Evolutionary conservation across 306 rosid species (phyloP).

Genomic region (Glycine latifolia): DNA sequence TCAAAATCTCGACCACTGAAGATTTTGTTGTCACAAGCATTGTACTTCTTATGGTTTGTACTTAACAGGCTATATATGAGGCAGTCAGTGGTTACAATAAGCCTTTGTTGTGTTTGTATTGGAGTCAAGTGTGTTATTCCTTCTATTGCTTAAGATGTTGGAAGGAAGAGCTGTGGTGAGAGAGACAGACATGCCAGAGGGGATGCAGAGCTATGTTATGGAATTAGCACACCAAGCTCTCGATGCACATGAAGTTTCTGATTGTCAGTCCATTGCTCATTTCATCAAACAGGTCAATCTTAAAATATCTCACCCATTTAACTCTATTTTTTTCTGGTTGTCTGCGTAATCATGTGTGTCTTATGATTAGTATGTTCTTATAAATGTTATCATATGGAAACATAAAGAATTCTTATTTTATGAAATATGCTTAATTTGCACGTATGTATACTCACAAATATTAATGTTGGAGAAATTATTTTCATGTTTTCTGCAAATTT

Average conservation of each 20-base stretch:
- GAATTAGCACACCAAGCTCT: slow-evolving; percentile 75
- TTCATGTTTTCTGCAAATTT: not conserved
- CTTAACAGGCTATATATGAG: slow-evolving; percentile 16
- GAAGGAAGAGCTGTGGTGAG: slow-evolving; percentile 77
- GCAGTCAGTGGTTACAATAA: slow-evolving; percentile 3
- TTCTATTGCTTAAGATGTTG: slow-evolving; percentile 55
- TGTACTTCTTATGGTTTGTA: slow-evolving; percentile 11
- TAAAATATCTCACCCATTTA: slow-evolving; percentile 15
- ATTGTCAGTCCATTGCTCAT: slow-evolving; percentile 67
- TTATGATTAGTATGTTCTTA: slow-evolving; percentile 4
- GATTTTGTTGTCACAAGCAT: slow-evolving; percentile 12
- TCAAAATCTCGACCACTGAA: slow-evolving; percentile 53
- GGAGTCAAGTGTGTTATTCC: not conserved
- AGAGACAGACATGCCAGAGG: slow-evolving; percentile 68
- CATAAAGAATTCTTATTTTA: not conserved
- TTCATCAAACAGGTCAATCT: slow-evolving; percentile 68
- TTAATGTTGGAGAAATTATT: not conserved
- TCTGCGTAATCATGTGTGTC: not conserved
- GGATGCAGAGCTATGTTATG: slow-evolving; percentile 64
- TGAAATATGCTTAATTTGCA: not conserved
- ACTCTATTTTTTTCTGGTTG: not conserved
- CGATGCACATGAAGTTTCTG: slow-evolving; percentile 67
- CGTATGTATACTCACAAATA: not conserved
- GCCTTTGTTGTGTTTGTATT: not conserved
- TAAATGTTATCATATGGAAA: not conserved